Conservation (phyloP, 169 alveolate species). For the Plasmodium vivax region DNA sequence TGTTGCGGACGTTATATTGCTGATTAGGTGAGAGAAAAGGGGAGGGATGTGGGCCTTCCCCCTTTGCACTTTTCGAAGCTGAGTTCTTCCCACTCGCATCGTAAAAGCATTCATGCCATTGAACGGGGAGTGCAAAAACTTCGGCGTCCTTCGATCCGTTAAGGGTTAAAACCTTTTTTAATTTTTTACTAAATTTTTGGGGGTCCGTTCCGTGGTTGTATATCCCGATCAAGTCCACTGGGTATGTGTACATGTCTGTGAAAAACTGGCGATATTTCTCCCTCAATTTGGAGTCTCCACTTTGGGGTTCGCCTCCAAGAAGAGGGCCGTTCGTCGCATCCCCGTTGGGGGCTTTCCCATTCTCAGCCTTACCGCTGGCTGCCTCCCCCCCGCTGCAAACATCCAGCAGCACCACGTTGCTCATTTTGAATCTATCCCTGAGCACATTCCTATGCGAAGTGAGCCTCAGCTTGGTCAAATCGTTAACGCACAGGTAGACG, state of each 20-base stretch:
- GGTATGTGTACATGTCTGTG: conserved; percentile 32
- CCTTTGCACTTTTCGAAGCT: neutral
- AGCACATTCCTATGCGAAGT: conserved; percentile 38
- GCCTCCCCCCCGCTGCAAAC: neutral
- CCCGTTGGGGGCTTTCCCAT: neutral
- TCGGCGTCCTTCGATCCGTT: conserved; percentile 9
- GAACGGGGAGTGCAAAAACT: conserved; percentile 6
- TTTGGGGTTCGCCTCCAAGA: neutral
- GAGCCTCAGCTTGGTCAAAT: conserved; percentile 41
- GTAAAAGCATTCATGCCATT: conserved; percentile 30
- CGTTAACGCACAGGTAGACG: conserved; percentile 33
- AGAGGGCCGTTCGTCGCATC: neutral
- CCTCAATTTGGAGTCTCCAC: neutral
- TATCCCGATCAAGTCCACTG: conserved; percentile 33
- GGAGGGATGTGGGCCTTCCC: neutral
- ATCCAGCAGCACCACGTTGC: conserved; percentile 16
- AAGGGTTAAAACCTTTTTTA: conserved; percentile 7
- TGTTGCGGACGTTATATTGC: neutral
- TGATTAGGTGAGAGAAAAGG: neutral
- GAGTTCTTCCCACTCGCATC: neutral
- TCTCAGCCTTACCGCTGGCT: neutral
- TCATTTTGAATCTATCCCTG: conserved; percentile 12
- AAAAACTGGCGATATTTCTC: conserved; percentile 30
- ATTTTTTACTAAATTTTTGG: neutral
- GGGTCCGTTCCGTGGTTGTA: neutral